These are phyloP conservation scores for Neurospora intermedia DNA, from an alignment of 495 filamentous ascomycete species.

Conservation along the genomic window DNA sequence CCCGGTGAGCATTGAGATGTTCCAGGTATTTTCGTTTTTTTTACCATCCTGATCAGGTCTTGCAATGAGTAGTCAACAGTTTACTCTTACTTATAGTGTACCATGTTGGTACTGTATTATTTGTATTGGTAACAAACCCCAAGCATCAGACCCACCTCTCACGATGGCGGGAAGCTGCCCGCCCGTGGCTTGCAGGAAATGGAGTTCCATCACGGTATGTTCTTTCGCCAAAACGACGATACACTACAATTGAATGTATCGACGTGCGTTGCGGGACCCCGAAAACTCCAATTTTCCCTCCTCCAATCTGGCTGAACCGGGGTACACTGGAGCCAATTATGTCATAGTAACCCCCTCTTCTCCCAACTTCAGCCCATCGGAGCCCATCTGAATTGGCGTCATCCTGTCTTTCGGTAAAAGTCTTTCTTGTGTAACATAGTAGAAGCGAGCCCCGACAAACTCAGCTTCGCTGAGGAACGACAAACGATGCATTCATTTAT, in stretches of 20 bases:
- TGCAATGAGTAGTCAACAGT: not conserved
- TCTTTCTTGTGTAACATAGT: no score
- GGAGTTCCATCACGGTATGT: not conserved
- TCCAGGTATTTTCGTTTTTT: not conserved
- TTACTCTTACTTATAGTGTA: not conserved
- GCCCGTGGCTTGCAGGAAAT: not conserved
- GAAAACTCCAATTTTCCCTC: not conserved
- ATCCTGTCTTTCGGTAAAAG: not conserved
- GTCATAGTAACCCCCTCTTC: not conserved
- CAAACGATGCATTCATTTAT: not conserved
- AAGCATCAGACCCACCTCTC: not conserved
- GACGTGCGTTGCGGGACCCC: not conserved
- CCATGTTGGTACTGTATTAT: not conserved
- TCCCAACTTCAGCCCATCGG: not conserved
- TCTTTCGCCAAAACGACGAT: not conserved
- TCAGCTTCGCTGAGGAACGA: not conserved
- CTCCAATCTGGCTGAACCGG: not conserved
- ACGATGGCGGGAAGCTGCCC: not conserved
- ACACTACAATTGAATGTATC: not conserved
- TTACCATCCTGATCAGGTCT: not conserved
- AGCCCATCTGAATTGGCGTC: not conserved
- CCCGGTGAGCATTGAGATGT: not conserved
- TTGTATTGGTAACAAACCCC: not conserved
- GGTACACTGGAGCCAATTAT: not conserved
- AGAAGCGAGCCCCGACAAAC: no score